These are phyloP conservation scores for Aspergillus sergii DNA, from an alignment of 2,329 filamentous ascomycete species.

Conservation along the genomic window DNA sequence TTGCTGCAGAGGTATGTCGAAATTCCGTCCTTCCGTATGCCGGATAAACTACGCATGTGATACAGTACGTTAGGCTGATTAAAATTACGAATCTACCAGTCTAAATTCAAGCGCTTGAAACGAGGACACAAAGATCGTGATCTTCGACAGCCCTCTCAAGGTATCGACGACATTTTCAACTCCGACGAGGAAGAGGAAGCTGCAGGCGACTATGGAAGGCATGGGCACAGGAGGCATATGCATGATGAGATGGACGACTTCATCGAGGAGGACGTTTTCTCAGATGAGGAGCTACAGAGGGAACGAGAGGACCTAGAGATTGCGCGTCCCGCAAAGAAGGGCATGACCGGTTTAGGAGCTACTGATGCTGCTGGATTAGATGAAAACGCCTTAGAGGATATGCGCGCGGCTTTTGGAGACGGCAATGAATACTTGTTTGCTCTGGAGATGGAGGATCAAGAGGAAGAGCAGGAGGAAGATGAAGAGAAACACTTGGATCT, in stretches of 20 bases:
- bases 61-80: slow-evolving; percentile 11
- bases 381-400: slow-evolving; percentile 90
- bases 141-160: slow-evolving; percentile 62
- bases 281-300: slow-evolving; percentile 76
- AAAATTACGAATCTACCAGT: slow-evolving; percentile 52
- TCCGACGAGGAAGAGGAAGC: slow-evolving; percentile 83
- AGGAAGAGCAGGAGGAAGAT: slow-evolving; percentile 73
- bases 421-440: slow-evolving; percentile 97
- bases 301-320: slow-evolving; percentile 87
- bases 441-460: slow-evolving; percentile 81
- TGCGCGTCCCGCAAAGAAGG: slow-evolving; percentile 73
- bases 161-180: slow-evolving; percentile 90
- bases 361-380: slow-evolving; percentile 84
- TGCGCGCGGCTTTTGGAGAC: slow-evolving; percentile 94
- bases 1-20: slow-evolving; percentile 66
- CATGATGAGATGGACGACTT: slow-evolving; percentile 90
- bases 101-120: slow-evolving; percentile 95
- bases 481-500: slow-evolving; percentile 86
- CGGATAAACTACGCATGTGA: neutral
- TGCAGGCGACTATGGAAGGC: slow-evolving; percentile 48
- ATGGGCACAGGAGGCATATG: slow-evolving; percentile 58
- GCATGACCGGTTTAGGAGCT: slow-evolving; percentile 66
- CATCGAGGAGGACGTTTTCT: slow-evolving; percentile 93
- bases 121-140: slow-evolving; percentile 75
- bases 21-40: neutral